Evolutionary conservation across 192 early-diverging fungal genomes (phyloP), one percentile per base, ranked within the genome.

Genomic region (Backusella macrospora): DNA sequence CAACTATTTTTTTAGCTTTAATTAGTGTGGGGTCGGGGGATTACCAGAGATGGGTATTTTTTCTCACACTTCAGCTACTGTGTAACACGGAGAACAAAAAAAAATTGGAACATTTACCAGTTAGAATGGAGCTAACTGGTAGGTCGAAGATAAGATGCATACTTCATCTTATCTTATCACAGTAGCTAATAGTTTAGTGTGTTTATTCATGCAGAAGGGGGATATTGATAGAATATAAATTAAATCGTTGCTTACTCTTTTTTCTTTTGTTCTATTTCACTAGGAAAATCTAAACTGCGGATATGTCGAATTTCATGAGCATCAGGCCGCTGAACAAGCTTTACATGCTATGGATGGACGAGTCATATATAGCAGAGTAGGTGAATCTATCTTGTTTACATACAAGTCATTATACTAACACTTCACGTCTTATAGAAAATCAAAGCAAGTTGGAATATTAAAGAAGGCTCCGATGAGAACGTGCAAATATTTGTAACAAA

Each of bases 281-380:
- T 66, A 74, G 26, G 70, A 65, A 16, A 40, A 65, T 7, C 63
- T 94, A 66, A 92, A 93, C 81, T 95, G 90, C 82, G 96, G 93
- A 18, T 95, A 94, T 80, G 89, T 97, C 52, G 93, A 94, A 80
- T 94, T 91, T 84, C 75, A 76, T 69, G 90, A 91, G 65, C 88
- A 90, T 72, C 84, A 84, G 68, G 80, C 85, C 48, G 96, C 96
- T 39, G 90, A 92, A 23, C 70, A 80, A 62, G 95, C 92, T 46
- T 79, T 95, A 16, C 85, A 91, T 74, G 73, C 67, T 21, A 78
- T 96, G 74, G 93, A 96, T 75, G 93, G 93, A 7, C 86, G 83
- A 72, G 80, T 79, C 38, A 76, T 93, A 26, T 85, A 84, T 67
- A 83, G 79, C 44, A 78, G 80, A 65, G 92, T 93, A 81, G 76